Evolutionary conservation across 2,329 filamentous ascomycete species (phyloP), one percentile per base, ranked within the genome.

Genomic region (Huntiella omanensis): DNA sequence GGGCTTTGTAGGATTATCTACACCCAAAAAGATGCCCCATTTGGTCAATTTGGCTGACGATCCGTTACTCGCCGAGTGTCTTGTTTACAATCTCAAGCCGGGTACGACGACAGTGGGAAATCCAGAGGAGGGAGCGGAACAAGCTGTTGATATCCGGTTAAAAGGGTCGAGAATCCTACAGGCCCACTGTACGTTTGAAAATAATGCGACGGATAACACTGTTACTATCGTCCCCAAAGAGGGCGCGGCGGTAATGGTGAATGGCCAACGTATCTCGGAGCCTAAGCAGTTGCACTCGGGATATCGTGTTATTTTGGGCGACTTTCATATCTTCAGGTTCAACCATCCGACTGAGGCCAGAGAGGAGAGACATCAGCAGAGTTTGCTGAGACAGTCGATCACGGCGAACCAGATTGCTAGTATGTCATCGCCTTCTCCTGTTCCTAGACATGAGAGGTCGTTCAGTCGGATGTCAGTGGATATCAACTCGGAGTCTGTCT

Each of bases 21-120:
- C 87, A 15, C 91, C 91, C 1, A 98, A 98, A 66, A 95, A 95
- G 64, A 98, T 96, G 84, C 91, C 91, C 6, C 91, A 98, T 75
- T 65, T 98, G 62, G 91, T 98, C 62, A 98, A 98, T 60, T 65
- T 98, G 54, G 95, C 87, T n/a, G 83, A 91, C 58, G 83, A 91
- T 57, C 91, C 91, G 6, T 69, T 98, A 32, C 71, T 98, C 39
- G 87, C 88, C 4, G 91, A 98, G 64, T 98, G 91, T 63, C 67
- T 98, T 49, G 85, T 98, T 35, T 98, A 98, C 65, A 98, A 98
- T 57, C 73, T 98, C 54, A 98, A 98, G 61, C 88, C 91, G 5
- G 91, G 91, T 32, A 83, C 77, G 6, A 98, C 91, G 0, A 88
- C 83, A 0, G 91, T 98, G 15, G 91, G 91, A 15, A 95, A 96